Evolutionary conservation across 192 early-diverging fungal genomes (phyloP), one percentile per base, ranked within the genome.

Genomic region (Piromyces sp.): DNA sequence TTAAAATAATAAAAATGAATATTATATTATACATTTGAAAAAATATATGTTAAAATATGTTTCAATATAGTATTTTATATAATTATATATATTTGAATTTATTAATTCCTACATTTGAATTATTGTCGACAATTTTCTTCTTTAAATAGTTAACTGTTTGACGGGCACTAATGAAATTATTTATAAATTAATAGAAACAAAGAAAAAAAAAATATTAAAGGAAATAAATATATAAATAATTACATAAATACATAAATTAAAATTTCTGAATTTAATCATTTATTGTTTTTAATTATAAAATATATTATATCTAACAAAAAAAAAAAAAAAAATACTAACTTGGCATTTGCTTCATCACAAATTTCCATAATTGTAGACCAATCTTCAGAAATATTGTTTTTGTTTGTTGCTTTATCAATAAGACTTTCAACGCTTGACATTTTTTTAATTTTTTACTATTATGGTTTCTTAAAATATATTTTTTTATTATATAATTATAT

Each of bases 321-420:
- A n/a, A n/a, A 86, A 82, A 6, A 81, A 81, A 79, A 84, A 30
- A 13, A 83, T 86, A 22, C 14, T 81, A 30, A 28, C 30, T n/a
- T 28, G 0, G 79, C 79, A 80, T 86, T 87, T 17, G 94, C 91
- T 30, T 90, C 89, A 84, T 95, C 93, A 82, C 91, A 92, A 30
- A 96, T 90, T 81, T 87, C 87, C 80, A 93, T 87, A 80, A 94
- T 94, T 79, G 93, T 87, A 80, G 91, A 90, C 96, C 97, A 99
- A 88, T 99, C 94, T 87, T 99, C 98, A 51, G 91, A 88, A 17
- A 96, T 95, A 83, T 97, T 91, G 79, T 89, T 95, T 85, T 98
- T 96, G 87, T 91, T 93, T 13, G 98, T 99, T 19, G 97, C 96
- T 86, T 93, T 89, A 83, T 85, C 91, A n/a, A 68, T 68, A 68